These are phyloP conservation scores for Butyriboletus loyo DNA, from an alignment of 768 basidiomycete species.

Conservation along the genomic window DNA sequence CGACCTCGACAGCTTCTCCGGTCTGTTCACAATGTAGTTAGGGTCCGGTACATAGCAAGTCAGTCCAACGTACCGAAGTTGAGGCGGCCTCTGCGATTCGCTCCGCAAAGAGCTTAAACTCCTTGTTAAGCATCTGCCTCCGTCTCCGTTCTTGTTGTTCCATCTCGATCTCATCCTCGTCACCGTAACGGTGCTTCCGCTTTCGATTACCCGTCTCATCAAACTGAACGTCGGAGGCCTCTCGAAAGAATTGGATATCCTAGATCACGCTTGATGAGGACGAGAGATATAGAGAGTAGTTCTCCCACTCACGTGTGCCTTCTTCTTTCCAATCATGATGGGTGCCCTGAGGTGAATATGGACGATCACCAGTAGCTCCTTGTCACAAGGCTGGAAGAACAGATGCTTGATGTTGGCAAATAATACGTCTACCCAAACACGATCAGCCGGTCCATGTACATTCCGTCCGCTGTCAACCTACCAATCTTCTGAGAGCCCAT, in stretches of 20 bases:
- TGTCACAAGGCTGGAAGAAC: slow-evolving; percentile 98
- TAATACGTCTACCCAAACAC: slow-evolving; percentile 63
- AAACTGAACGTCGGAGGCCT: slow-evolving; percentile 95
- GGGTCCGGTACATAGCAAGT: neutral
- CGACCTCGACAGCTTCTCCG: slow-evolving; percentile 86
- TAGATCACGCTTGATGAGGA: slow-evolving; percentile 29
- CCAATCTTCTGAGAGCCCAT: slow-evolving; percentile 89
- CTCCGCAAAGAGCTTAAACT: slow-evolving; percentile 91
- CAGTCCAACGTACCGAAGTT: slow-evolving; percentile 53
- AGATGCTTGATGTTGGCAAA: slow-evolving; percentile 98
- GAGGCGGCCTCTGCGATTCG: slow-evolving; percentile 85
- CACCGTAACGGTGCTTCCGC: slow-evolving; percentile 93
- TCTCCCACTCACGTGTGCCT: slow-evolving; percentile 69
- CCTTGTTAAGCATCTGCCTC: slow-evolving; percentile 84
- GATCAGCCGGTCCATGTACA: slow-evolving; percentile 2
- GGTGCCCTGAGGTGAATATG: slow-evolving; percentile 93
- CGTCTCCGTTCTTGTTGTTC: slow-evolving; percentile 96
- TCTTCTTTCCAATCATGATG: slow-evolving; percentile 99
- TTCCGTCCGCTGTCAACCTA: slow-evolving; percentile 34
- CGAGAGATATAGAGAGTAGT: neutral
- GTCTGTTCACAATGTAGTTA: slow-evolving; percentile 38
- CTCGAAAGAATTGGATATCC: slow-evolving; percentile 98
- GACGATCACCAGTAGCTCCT: slow-evolving; percentile 90
- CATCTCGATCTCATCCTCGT: slow-evolving; percentile 98
- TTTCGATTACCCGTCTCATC: slow-evolving; percentile 99